These are phyloP conservation scores for Pistacia atlantica DNA, from an alignment of 345 rosid genomes.

Conservation along the genomic window DNA sequence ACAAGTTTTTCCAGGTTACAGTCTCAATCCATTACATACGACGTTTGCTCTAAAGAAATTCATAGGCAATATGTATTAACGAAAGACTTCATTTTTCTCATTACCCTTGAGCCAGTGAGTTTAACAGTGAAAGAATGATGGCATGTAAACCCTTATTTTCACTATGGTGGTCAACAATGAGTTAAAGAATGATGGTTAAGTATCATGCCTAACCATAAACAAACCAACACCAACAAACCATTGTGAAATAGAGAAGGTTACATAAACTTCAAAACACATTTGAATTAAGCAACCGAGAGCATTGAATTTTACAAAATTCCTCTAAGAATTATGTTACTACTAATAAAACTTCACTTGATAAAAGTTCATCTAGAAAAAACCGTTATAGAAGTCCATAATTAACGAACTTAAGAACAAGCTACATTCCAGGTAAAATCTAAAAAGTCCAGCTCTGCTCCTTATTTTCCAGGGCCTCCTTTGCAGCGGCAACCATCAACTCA, in stretches of 20 bases:
- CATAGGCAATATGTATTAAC: too few relatives aligned
- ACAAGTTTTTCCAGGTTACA: not conserved
- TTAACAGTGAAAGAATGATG: too few relatives aligned
- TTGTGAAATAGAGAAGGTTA: not conserved
- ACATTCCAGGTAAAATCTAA: slow-evolving; percentile 8
- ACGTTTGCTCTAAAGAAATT: too few relatives aligned
- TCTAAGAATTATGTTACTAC: slow-evolving; percentile 10
- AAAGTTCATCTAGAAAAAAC: slow-evolving; percentile 11
- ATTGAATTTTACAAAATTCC: slow-evolving; percentile 29
- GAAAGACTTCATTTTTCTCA: too few relatives aligned
- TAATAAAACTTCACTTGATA: slow-evolving; percentile 7
- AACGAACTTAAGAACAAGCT: not conserved
- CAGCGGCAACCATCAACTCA: slow-evolving; percentile 70
- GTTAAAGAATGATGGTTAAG: too few relatives aligned
- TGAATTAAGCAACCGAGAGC: slow-evolving; percentile 22
- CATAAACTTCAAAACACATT: slow-evolving; percentile 15
- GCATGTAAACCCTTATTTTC: too few relatives aligned
- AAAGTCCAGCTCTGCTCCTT: slow-evolving; percentile 52
- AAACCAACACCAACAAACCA: not conserved
- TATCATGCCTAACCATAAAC: too few relatives aligned
- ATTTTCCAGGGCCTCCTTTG: slow-evolving; percentile 47
- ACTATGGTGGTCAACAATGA: too few relatives aligned
- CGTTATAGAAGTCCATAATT: slow-evolving; percentile 16
- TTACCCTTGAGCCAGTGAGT: too few relatives aligned
- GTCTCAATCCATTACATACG: too few relatives aligned